These are phyloP conservation scores for Salix exigua DNA, from an alignment of 345 rosid species.

Conservation along the genomic window DNA sequence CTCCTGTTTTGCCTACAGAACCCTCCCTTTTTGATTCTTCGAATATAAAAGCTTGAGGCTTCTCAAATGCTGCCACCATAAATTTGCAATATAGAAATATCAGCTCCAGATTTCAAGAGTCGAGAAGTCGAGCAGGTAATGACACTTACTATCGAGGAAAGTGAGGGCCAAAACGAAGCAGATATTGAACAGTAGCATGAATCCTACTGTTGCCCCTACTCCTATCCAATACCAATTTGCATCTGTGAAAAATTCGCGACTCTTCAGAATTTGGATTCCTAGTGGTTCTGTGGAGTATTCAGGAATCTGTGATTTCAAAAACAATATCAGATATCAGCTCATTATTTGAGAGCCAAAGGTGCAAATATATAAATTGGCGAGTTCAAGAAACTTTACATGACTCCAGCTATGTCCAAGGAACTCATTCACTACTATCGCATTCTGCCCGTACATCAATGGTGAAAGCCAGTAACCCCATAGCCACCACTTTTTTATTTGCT, in stretches of 20 bases:
- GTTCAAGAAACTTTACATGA: slow-evolving; percentile 26
- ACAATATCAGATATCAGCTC: not conserved
- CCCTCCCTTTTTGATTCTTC: slow-evolving; percentile 19
- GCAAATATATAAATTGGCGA: not conserved
- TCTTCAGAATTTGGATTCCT: slow-evolving; percentile 44
- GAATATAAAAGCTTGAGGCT: slow-evolving; percentile 39
- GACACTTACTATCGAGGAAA: slow-evolving; percentile 48
- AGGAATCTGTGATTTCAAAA: slow-evolving; percentile 15
- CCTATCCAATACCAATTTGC: slow-evolving; percentile 73
- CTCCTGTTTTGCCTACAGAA: not conserved
- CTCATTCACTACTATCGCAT: slow-evolving; percentile 59
- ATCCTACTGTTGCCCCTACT: slow-evolving; percentile 39
- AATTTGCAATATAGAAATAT: not conserved
- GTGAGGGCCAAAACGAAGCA: slow-evolving; percentile 42
- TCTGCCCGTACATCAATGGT: slow-evolving; percentile 78
- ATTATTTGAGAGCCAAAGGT: not conserved
- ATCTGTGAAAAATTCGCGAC: slow-evolving; percentile 43
- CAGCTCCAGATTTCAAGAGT: not conserved
- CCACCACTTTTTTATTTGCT: slow-evolving; percentile 80
- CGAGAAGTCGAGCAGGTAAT: too few relatives aligned
- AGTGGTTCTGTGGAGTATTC: slow-evolving; percentile 26
- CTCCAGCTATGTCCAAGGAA: slow-evolving; percentile 67
- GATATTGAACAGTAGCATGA: slow-evolving; percentile 40
- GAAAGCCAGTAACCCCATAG: slow-evolving; percentile 83
- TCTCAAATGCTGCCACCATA: slow-evolving; percentile 48